These are phyloP conservation scores for Beta lomatogona DNA, from an alignment of 179 eudicot genomes.

Conservation along the genomic window DNA sequence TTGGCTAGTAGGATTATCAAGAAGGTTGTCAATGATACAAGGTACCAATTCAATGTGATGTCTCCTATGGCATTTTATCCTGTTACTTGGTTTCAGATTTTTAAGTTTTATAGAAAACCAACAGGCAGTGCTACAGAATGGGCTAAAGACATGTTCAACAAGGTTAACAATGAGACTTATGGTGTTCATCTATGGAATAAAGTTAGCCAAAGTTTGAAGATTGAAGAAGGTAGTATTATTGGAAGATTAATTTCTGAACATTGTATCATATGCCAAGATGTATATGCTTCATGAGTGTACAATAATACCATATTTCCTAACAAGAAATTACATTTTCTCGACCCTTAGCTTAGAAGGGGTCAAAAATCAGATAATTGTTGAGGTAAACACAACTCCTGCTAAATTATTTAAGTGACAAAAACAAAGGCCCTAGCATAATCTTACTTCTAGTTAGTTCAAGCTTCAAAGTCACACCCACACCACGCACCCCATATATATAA, in stretches of 20 bases:
- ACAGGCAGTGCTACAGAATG: constrained; percentile 1
- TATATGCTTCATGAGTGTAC: constrained; percentile 18
- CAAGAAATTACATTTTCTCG: too few species aligned
- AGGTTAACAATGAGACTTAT: constrained; percentile 33
- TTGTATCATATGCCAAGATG: constrained; percentile 50
- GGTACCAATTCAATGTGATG: constrained; percentile 24
- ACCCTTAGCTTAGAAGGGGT: too few species aligned
- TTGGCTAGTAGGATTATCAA: constrained; percentile 28
- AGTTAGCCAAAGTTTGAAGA: constrained; percentile 39
- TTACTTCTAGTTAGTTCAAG: too few species aligned
- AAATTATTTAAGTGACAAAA: too few species aligned
- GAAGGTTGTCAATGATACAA: background rate
- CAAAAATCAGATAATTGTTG: too few species aligned
- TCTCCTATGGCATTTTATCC: constrained; percentile 35
- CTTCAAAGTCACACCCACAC: too few species aligned
- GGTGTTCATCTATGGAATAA: constrained; percentile 83
- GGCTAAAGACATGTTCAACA: background rate
- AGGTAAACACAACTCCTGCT: too few species aligned
- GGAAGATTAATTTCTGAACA: constrained; percentile 45
- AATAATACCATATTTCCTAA: background rate
- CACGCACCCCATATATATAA: too few species aligned
- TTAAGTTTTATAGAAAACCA: background rate
- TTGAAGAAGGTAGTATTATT: constrained; percentile 59
- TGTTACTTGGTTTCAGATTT: constrained; percentile 19
- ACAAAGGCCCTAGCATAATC: too few species aligned